These are phyloP conservation scores for Candida maesae DNA, from an alignment of 805 yeast genomes.

Conservation along the genomic window DNA sequence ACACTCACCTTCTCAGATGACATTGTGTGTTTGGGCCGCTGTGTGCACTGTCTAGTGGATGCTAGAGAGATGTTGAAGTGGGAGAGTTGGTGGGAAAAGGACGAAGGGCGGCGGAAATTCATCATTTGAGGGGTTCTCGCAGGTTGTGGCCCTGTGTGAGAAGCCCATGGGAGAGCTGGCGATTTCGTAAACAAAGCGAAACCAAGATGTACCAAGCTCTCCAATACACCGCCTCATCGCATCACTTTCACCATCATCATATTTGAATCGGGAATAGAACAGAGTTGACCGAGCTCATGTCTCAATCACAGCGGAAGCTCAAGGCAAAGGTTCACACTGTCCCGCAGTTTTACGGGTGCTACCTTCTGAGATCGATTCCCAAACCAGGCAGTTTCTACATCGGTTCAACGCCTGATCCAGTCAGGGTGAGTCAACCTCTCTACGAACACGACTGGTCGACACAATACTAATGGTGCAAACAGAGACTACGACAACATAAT, in stretches of 20 bases:
- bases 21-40: background rate
- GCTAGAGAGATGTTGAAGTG: no score
- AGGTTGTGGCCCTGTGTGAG: no score
- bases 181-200: background rate
- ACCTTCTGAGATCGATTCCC: conserved; percentile 57
- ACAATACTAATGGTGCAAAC: conserved; percentile 11
- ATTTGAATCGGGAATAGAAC: no score
- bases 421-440: conserved; percentile 31
- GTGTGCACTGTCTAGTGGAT: no score
- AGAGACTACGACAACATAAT: conserved; percentile 72
- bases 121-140: no score
- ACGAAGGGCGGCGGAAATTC: no score
- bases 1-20: background rate
- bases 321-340: conserved; percentile 13
- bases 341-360: conserved; percentile 63
- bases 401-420: conserved; percentile 81
- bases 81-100: no score
- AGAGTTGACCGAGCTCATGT: background rate
- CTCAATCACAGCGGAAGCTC: background rate
- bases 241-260: no score
- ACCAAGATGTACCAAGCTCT: background rate
- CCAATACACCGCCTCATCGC: background rate
- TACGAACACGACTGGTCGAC: background rate
- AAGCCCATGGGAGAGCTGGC: no score
- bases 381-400: conserved; percentile 62